A percentile compares a stretch with the other conserved stretches of the same genome.
Conservation (phyloP, 192 early-diverging fungal genomes). For the Geranomyces variabilis region DNA sequence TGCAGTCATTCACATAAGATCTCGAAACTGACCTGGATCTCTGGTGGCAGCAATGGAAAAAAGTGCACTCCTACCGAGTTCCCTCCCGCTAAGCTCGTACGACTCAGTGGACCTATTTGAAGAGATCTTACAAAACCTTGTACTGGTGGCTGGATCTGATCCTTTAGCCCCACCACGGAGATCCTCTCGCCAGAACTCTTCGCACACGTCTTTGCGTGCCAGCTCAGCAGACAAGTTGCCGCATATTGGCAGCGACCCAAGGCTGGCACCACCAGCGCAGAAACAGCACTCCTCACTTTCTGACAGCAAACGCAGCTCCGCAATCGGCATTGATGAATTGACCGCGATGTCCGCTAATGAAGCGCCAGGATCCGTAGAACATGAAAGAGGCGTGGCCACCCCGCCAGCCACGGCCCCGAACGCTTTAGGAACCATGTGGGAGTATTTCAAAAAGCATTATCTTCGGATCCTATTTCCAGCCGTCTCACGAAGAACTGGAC, state of each 20-base stretch:
- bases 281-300: not conserved
- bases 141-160: conserved; percentile 18
- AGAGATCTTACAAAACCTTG: conserved; percentile 47
- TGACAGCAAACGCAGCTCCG: not conserved
- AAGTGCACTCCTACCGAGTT: conserved; percentile 58
- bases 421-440: conserved; percentile 67
- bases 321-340: not conserved
- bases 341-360: not conserved
- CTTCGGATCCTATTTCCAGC: conserved; percentile 73
- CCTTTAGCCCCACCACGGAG: not conserved
- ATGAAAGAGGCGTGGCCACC: not conserved
- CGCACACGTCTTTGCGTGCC: not conserved
- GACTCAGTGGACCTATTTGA: conserved; percentile 54
- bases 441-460: conserved; percentile 70
- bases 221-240: conserved; percentile 1
- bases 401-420: conserved; percentile 5
- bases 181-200: conserved; percentile 4
- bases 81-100: conserved; percentile 52
- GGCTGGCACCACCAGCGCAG: not conserved
- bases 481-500: conserved; percentile 49
- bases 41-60: conserved; percentile 37
- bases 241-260: not conserved
- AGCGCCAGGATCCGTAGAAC: not conserved
- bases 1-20: not conserved
- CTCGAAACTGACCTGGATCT: not conserved